Evolutionary conservation across 2,329 filamentous ascomycete species (phyloP).

Genomic region (Zymoseptoria brevis): DNA sequence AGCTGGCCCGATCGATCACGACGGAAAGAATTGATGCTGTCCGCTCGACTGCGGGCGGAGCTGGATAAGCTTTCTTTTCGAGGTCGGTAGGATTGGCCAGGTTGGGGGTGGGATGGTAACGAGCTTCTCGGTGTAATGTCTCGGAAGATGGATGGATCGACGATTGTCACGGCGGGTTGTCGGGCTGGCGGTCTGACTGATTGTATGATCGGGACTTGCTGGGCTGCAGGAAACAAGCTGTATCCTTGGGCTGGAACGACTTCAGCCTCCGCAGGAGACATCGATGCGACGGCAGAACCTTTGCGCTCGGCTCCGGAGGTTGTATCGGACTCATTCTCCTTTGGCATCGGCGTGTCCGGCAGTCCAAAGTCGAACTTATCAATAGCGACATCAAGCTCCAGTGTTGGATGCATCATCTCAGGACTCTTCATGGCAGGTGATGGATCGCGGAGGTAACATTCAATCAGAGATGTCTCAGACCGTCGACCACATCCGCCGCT

Average conservation of each 20-base stretch:
- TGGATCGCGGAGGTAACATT: constrained; percentile 24
- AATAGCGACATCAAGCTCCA: constrained; percentile 18
- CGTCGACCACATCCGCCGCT: constrained; percentile 16
- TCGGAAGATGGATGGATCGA: constrained; percentile 1
- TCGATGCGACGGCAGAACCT: constrained; percentile 8
- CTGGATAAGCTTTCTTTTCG: constrained; percentile 21
- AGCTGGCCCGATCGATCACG: constrained; percentile 4
- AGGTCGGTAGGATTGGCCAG: constrained; percentile 18
- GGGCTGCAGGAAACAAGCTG: constrained; percentile 22
- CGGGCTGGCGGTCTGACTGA: constrained; percentile 15
- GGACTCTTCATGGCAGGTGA: constrained; percentile 18
- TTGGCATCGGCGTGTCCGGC: constrained; percentile 6
- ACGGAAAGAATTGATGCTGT: constrained; percentile 20
- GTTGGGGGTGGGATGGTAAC: constrained; percentile 8
- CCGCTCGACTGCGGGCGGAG: constrained; percentile 21
- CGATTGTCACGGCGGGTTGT: constrained; percentile 2
- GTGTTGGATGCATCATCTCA: constrained; percentile 12
- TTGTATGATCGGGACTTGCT: constrained; percentile 15
- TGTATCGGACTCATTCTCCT: not conserved
- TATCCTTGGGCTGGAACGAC: constrained; percentile 10
- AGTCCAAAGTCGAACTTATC: constrained; percentile 26
- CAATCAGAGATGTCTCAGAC: constrained; percentile 25
- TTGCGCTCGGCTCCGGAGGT: constrained; percentile 9
- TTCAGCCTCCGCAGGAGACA: constrained; percentile 7
- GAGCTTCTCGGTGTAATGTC: constrained; percentile 1